Base-by-base conservation (phyloP, 2,329 filamentous ascomycete genomes). In the Lachnellula cervina region DNA sequence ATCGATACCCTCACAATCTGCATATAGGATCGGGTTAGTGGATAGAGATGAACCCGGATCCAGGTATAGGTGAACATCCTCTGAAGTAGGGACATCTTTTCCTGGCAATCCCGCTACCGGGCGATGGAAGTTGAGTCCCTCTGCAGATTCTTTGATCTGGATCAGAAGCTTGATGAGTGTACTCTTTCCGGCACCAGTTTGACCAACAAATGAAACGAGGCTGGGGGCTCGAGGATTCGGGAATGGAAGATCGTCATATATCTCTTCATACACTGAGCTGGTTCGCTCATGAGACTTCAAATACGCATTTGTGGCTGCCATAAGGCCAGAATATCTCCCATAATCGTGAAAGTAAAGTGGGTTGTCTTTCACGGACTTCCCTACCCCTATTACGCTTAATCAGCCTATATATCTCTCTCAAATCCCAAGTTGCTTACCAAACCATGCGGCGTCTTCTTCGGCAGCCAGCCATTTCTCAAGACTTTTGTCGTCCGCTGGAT, bases 301-400 rank as follows among this genome's bases (percentile, higher is more conserved):
- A 40, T 14, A 40, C 8, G 37, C 37, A 17, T 14, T 17, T 9
- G 37, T 40, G 37, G 37, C 25, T 37, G 65, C 67, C 69, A 78
- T 75, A 50, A 78, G 70, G 2, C 67, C 66, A 5, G 73, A 70
- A 66, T 76, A 78, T 35, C 75, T 70, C 7, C 75, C 76, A 65
- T 72, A 73, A 56, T 76, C 74, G 49, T 71, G 66, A 54, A 76
- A 72, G 3, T 68, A 64, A 0, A 68, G 68, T 14, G 66, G 59
- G 16, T 63, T 69, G 5, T 60, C 61, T 28, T 45, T 23, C 16
- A 23, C 16, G 17, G 14, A 17, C 25, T 23, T 25, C 19, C 25
- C 25, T 14, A 48, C 25, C 21, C 45, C 45, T 48, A 28, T 28
- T 48, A 2, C 45, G 9, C 11, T 48, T 25, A 28, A 16, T 25